Base-by-base conservation (phyloP, 192 early-diverging fungal genomes). In the Geranomyces variabilis region DNA sequence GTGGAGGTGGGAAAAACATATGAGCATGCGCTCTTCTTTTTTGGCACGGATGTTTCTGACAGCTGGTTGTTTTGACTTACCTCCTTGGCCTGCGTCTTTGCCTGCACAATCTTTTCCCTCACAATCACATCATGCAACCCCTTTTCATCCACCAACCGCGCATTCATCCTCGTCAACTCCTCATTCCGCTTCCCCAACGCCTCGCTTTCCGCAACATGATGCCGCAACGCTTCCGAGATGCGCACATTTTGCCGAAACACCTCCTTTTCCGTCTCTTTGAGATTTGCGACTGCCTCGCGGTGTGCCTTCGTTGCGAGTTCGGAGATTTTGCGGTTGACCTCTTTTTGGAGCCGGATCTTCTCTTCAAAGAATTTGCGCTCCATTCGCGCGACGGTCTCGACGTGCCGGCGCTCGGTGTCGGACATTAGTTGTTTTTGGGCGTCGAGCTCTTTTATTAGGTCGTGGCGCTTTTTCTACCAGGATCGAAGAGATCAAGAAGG, bases 341-440 rank as follows among this genome's bases (percentile, higher is more conserved):
- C 87, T 49, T 88, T 89, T 56, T 89, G 87, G 33, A 89, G 74
- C 48, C 87, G 66, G 56, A 89, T 83, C 64, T 87, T 89, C 66
- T 89, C 87, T 63, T 89, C 87, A 74, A 89, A 89, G 65, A 86
- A 88, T 71, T 89, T 89, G 33, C 84, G 80, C 65, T 89, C 87
- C 81, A 89, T 78, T 31, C 84, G 56, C 36, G 82, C 79, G 10
- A 89, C 67, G 14, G 74, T 82, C 24, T 88, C 87, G 58, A 79
- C 80, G 71, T 88, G 84, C 36, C 85, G 76, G 34, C 72, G 65
- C 66, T 89, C 85, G 15, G 85, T 86, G 48, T 89, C 87, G 21
- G 77, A 60, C 29, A 89, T 63, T 65, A 89, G 82, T 17, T 63
- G 63, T 59, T 88, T 88, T 59, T 81, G 75, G 14, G 67, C 66